phyloP scores from a whole-genome alignment of 1,284 basidiomycete species.

The Heliocybe sulcata region DNA sequence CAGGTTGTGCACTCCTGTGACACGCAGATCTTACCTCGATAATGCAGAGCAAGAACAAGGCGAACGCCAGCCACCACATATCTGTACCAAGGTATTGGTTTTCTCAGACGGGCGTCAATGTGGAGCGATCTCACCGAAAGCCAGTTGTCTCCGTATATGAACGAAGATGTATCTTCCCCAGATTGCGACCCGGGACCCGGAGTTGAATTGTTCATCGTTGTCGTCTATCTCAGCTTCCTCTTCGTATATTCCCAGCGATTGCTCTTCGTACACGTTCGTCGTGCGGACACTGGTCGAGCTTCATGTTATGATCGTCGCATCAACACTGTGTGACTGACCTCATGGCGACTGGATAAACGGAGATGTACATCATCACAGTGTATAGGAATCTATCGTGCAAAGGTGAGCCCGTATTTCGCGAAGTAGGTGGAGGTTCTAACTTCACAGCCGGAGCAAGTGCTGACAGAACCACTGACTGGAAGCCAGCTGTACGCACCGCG shows the following conservation, averaged over 20 bases:
- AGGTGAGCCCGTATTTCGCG: constrained; percentile 7
- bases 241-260: constrained; percentile 71
- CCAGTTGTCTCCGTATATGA: constrained; percentile 82
- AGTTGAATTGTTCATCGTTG: constrained; percentile 31
- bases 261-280: constrained; percentile 98
- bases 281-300: constrained; percentile 62
- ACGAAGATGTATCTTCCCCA: constrained; percentile 74
- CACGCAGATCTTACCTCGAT: constrained; percentile 55
- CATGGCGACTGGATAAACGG: constrained; percentile 32
- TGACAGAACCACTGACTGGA: constrained; percentile 69
- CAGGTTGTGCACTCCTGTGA: background rate
- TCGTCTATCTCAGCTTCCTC: constrained; percentile 38
- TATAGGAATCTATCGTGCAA: constrained; percentile 39
- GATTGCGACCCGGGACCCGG: constrained; percentile 40
- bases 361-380: constrained; percentile 50
- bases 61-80: constrained; percentile 85
- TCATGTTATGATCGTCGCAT: background rate
- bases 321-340: constrained; percentile 13
- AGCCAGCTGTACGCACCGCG: constrained; percentile 87
- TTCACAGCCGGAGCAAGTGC: constrained; percentile 64
- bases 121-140: constrained; percentile 57
- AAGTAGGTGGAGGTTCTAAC: background rate
- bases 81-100: constrained; percentile 33
- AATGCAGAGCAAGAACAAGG: constrained; percentile 79
- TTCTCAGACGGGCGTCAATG: background rate